These are phyloP conservation scores for Malassezia equina DNA, from an alignment of 1,284 basidiomycete species.

Conservation along the genomic window DNA sequence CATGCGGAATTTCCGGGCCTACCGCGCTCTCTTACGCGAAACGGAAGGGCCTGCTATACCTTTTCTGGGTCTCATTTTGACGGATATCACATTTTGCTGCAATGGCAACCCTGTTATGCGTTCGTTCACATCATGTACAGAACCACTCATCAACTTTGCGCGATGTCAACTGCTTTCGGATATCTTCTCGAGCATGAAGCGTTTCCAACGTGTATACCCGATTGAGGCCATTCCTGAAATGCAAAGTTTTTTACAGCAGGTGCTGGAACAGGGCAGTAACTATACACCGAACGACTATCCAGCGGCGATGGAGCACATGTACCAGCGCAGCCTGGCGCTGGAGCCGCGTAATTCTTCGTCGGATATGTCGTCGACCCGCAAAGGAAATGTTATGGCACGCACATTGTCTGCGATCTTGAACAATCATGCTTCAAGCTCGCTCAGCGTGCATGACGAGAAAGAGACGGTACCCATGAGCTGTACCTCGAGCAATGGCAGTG, in stretches of 20 bases:
- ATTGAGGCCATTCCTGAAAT: conserved; percentile 73
- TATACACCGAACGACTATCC: conserved; percentile 18
- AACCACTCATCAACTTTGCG: conserved; percentile 82
- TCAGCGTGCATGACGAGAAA: background rate
- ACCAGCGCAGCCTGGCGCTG: conserved; percentile 39
- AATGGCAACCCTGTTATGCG: conserved; percentile 84
- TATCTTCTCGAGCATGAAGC: conserved; percentile 65
- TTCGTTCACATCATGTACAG: conserved; percentile 58
- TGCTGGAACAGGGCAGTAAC: conserved; percentile 24
- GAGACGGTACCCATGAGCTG: background rate
- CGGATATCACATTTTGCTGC: conserved; percentile 86
- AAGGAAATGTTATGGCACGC: background rate
- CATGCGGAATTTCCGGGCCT: conserved; percentile 80
- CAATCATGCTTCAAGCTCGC: background rate
- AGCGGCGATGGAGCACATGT: conserved; percentile 37
- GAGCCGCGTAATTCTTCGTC: conserved; percentile 33
- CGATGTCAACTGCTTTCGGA: conserved; percentile 49
- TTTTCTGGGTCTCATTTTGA: conserved; percentile 64
- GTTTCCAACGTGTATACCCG: conserved; percentile 72
- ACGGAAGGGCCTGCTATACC: conserved; percentile 37
- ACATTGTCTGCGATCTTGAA: background rate
- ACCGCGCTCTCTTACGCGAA: conserved; percentile 61
- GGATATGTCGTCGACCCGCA: background rate
- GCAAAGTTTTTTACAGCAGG: conserved; percentile 58
- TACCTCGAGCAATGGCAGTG: background rate